Evolutionary conservation across 2,329 filamentous ascomycete genomes (phyloP), one percentile per base, ranked within the genome.

Genomic region (Paramyrothecium roridum): DNA sequence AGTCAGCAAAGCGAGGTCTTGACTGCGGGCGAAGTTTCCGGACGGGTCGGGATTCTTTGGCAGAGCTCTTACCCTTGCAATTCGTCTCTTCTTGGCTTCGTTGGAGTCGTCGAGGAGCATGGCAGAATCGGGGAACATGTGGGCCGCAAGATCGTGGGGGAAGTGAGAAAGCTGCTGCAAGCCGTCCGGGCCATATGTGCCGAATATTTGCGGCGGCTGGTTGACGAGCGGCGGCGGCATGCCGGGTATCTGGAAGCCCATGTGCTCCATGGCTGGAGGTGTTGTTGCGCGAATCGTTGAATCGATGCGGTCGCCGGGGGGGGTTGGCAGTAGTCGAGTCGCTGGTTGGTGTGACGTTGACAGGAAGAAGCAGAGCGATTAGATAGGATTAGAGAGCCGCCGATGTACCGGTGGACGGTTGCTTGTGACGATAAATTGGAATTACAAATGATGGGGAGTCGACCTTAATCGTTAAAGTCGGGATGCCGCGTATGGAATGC

Each of bases 1-100:
- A 16, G 20, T 43, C 47, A 43, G 52, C 23, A 30, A 50, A 10
- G 13, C 26, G 17, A 37, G 16, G 6, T 46, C 52, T 22, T 55
- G 67, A 16, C 12, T 16, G 16, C 11, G 22, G 47, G 37, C 52
- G 52, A 37, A 19, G 47, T 40, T n/a, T n/a, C 49, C 50, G 52
- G 53, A 17, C 50, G 50, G 23, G 20, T 53, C 26, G 50, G 46
- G 34, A 11, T 49, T 8, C 23, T 22, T 22, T 19, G 21, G 33
- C 30, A 26, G 46, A 20, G 19, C 10, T 57, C 85, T 78, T 82
- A 93, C 90, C 76, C 91, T 85, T 57, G 92, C 91, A 65, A 96
- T 96, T 67, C 92, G 85, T 73, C 93, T 83, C 69, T 92, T 83
- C 80, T 96, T 98, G 20, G 92, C 85, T 67, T 97, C 93, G 64